Evolutionary conservation across 75 land plant species (phyloP), one percentile per base, ranked within the genome.

Genomic region (Adiantum capillusveneris): DNA sequence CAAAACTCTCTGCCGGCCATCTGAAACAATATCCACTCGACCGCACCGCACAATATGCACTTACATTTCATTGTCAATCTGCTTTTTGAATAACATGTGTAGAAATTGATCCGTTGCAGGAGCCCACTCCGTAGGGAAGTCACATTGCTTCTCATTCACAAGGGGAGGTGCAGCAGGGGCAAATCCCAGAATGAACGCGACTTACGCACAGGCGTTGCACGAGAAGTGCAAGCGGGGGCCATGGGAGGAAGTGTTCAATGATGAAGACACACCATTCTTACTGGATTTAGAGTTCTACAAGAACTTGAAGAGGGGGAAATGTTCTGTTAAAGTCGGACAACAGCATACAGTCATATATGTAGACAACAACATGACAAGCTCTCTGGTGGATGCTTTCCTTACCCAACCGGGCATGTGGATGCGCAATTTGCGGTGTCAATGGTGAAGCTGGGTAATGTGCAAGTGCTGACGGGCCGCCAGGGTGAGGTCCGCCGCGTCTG

Each of bases 61-160:
- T 9, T 39, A 13, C 42, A 39, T 39, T 39, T 7, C 42, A 39
- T 9, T 39, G 42, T 9, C 13, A 39, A n/a, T n/a, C n/a, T n/a
- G 14, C 14, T 41, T 41, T 41, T 14, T 9, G 14, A 14, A 41
- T 9, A 41, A 41, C 9, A 41, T 9, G 14, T 41, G 43, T 41
- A 41, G 9, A 41, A 27, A 31, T 61, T 57, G 22, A 25, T 12
- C 14, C 11, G 5, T 24, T 20, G 27, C 62, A 75, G 85, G 85
- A 24, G 71, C 81, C 28, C 86, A 83, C 37, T 79, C 81, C 22
- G 73, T 79, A 2, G 86, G 86, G n/a, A 72, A 73, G 53, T 17
- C 53, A 24, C 63, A 75, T 0, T 83, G 86, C 31, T 74, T 58
- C 5, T 39, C 71, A 0, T 82, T 49, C 70, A 69, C 57, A 6